Percentiles rank a stretch among this genome's conserved stretches.
These are phyloP conservation scores for Cladosporium sp. DNA, from an alignment of 2,329 filamentous ascomycete genomes.

Conservation along the genomic window DNA sequence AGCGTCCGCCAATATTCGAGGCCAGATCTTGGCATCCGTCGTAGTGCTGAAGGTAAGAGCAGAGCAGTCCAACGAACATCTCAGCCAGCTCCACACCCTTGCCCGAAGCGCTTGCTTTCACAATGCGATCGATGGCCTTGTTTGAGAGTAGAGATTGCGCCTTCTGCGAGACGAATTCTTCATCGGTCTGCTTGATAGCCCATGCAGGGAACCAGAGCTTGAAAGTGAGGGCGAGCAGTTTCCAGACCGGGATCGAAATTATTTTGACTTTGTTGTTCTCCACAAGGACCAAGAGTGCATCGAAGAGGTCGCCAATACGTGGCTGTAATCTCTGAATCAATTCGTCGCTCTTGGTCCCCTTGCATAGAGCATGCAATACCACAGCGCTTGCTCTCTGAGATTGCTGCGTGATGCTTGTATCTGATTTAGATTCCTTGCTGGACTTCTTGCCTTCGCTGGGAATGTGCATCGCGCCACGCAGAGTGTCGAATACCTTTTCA, in stretches of 20 bases:
- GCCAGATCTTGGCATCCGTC: background rate
- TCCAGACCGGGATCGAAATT: background rate
- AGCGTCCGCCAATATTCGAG: background rate
- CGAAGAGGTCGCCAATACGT: slow-evolving; percentile 10
- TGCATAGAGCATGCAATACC: background rate
- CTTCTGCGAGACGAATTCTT: background rate
- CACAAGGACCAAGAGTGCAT: slow-evolving; percentile 8
- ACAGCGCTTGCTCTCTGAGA: background rate
- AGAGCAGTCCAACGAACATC: slow-evolving; percentile 3
- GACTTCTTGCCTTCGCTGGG: background rate
- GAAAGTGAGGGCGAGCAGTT: background rate
- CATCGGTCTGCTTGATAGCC: background rate
- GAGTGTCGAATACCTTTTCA: background rate
- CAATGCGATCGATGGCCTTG: background rate
- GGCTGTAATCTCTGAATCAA: slow-evolving; percentile 12
- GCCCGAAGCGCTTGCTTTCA: slow-evolving; percentile 4
- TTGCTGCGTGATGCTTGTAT: background rate
- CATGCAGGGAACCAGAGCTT: slow-evolving; percentile 11
- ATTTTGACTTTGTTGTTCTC: slow-evolving; percentile 1
- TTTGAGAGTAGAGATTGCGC: background rate
- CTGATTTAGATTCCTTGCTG: background rate
- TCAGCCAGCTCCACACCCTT: background rate
- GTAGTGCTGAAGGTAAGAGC: background rate
- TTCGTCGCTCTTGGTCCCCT: slow-evolving; percentile 14
- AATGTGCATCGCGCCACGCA: background rate